phyloP scores from a whole-genome alignment of 257 asterid genomes.

The Solanum corneliomulleri region DNA sequence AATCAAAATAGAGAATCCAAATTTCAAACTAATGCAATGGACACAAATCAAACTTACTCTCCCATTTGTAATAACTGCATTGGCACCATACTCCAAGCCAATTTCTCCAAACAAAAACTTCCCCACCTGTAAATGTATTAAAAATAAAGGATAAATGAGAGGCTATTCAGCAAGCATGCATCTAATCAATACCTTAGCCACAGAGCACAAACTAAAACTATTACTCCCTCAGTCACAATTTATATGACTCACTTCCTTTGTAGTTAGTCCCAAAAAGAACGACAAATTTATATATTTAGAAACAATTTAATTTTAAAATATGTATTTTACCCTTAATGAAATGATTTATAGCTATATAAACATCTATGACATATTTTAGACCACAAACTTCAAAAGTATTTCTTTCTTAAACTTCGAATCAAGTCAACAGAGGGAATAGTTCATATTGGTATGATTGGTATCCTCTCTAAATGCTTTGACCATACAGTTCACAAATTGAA shows the following conservation, averaged over 20 bases:
- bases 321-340: background rate
- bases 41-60: constrained; percentile 52
- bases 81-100: constrained; percentile 57
- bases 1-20: background rate
- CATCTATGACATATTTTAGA: background rate
- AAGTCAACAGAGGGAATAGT: background rate
- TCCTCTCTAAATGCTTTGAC: background rate
- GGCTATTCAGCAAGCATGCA: background rate
- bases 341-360: background rate
- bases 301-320: background rate
- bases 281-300: background rate
- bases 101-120: constrained; percentile 63
- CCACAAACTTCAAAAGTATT: background rate
- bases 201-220: background rate
- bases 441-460: background rate
- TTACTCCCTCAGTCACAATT: background rate
- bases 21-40: constrained; percentile 4
- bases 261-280: background rate
- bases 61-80: constrained; percentile 94
- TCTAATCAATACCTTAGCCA: background rate
- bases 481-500: background rate
- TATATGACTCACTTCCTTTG: background rate
- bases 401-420: background rate
- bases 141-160: constrained; percentile 7
- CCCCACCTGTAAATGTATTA: constrained; percentile 49